A percentile compares a stretch with the other conserved stretches of the same genome.
These are phyloP conservation scores for Ceratocystiopsis brevicomis DNA, from an alignment of 2,329 filamentous ascomycete genomes.

Conservation along the genomic window DNA sequence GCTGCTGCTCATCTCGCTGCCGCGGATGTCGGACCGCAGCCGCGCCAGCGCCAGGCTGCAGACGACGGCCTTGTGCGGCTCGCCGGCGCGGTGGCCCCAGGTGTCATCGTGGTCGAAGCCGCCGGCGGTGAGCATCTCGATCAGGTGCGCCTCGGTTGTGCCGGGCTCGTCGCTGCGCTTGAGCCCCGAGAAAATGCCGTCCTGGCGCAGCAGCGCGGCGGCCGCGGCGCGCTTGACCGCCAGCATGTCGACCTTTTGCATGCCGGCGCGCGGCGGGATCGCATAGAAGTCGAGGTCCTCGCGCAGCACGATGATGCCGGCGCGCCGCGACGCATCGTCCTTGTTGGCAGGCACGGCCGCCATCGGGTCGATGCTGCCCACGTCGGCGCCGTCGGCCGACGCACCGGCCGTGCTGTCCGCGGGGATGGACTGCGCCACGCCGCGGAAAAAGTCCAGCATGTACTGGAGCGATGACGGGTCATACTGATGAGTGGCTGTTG, in stretches of 20 bases:
- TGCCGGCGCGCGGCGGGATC: constrained; percentile 72
- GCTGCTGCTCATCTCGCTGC: constrained; percentile 53
- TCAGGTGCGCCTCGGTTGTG: constrained; percentile 92
- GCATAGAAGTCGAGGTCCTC: constrained; percentile 97
- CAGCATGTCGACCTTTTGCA: constrained; percentile 79
- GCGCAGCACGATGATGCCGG: constrained; percentile 88
- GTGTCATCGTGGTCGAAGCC: constrained; percentile 90
- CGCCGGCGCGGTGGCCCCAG: constrained; percentile 93
- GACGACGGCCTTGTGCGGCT: constrained; percentile 95
- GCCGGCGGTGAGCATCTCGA: constrained; percentile 96
- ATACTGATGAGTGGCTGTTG: constrained; percentile 45
- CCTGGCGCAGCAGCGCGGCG: constrained; percentile 66
- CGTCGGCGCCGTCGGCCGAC: constrained; percentile 38
- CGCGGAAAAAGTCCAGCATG: constrained; percentile 97
- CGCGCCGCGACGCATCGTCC: constrained; percentile 71
- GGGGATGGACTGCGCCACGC: constrained; percentile 90
- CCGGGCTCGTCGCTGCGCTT: constrained; percentile 90
- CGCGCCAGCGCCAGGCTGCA: constrained; percentile 89
- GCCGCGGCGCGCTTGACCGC: constrained; percentile 88
- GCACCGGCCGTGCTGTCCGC: constrained; percentile 25
- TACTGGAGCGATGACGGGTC: constrained; percentile 92
- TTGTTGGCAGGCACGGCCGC: constrained; percentile 24
- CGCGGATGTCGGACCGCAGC: constrained; percentile 78
- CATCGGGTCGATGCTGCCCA: constrained; percentile 52
- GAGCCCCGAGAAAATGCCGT: constrained; percentile 89